Percentiles rank a stretch among this genome's conserved stretches.
Evolutionary conservation across 2,329 filamentous ascomycete species (phyloP).

Genomic region (Cercospora berteroae): DNA sequence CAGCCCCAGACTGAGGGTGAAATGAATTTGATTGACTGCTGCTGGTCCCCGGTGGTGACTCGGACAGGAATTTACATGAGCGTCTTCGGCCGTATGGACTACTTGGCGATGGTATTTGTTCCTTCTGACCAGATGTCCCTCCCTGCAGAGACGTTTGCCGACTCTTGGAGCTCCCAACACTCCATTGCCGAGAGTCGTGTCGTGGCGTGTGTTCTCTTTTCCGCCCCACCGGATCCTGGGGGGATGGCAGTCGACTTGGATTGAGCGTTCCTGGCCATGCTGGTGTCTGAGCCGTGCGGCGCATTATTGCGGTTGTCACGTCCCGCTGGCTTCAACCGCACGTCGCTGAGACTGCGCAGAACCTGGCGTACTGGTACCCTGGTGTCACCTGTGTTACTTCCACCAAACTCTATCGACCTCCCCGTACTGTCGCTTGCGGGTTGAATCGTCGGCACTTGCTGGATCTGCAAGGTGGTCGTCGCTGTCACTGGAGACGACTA

Average conservation of each 20-base stretch:
- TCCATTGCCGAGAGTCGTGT: constrained; percentile 5
- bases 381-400: neutral
- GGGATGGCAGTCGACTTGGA: neutral
- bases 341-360: neutral
- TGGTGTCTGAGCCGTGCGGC: neutral
- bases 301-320: neutral
- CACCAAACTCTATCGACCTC: neutral
- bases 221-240: neutral
- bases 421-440: neutral
- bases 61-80: neutral
- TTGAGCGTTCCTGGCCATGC: neutral
- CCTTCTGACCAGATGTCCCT: neutral
- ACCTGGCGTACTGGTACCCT: neutral
- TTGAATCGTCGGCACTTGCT: neutral
- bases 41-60: neutral
- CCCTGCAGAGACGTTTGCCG: neutral
- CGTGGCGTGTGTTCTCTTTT: neutral
- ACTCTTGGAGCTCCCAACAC: neutral
- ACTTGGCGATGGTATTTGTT: neutral
- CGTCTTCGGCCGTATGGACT: neutral
- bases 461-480: neutral
- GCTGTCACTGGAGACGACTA: neutral
- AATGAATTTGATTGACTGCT: neutral
- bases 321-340: neutral
- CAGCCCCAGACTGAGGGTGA: neutral